Evolutionary conservation across 208 protist species (phyloP), one percentile per base, ranked within the genome.

Genomic region (Leishmania gerbilli): DNA sequence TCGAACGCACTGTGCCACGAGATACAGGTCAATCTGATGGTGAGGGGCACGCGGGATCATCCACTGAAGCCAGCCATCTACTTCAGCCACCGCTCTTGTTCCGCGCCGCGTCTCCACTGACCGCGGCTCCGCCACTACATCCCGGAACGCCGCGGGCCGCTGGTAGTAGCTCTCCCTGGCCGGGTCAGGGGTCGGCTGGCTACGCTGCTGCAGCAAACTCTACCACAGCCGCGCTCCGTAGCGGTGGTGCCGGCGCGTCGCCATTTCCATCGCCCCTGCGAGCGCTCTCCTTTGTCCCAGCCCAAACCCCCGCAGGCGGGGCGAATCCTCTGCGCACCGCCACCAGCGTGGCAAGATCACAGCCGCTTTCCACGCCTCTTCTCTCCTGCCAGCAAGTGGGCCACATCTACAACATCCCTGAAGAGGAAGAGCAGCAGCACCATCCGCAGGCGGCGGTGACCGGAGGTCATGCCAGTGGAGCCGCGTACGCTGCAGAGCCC

Each of bases 1-100:
- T 87, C 42, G 79, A 87, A 49, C 83, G 79, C 67, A 87, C 74
- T 47, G 56, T 45, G 15, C 56, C 21, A 17, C 79, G 69, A 9
- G n/a, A 37, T 27, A 47, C 67, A 31, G 45, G 47, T 45, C 60
- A n/a, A 9, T 21, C 21, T 17, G 34, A 19, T 56, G 31, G 3
- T 15, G n/a, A 27, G 64, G 64, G 21, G 15, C 76, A 31, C 49
- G n/a, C 58, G 40, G 45, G 19, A 51, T 9, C 60, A 2, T 51
- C 76, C 24, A 21, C 55, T 49, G 76, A 58, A 53, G 17, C 6
- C 31, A 37, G 51, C 17, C 72, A 76, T 62, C 49, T 42, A 21
- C 47, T 62, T 47, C 72, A 76, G 51, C 72, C 72, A 34, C 51
- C 72, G 31, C 72, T 62, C 72, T 62, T 53, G 21, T 76, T 47